Base-by-base conservation (phyloP, 805 yeast genomes). In the Zygotorulaspora chibaensis region DNA sequence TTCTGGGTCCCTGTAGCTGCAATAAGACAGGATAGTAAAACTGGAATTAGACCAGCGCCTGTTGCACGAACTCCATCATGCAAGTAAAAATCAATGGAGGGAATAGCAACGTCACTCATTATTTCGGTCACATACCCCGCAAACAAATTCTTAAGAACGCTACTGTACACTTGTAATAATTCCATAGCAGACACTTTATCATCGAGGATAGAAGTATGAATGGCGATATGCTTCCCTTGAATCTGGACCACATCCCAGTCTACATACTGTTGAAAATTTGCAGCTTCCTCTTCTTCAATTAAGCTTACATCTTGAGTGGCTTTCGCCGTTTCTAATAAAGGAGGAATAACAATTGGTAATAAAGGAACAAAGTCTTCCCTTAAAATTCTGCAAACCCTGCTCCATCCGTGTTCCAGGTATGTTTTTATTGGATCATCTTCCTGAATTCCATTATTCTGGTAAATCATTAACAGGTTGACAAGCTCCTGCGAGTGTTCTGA, bases 181-280 rank as follows among this genome's bases (percentile, higher is more conserved):
- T 91, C 97, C 73, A 93, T 87, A 6, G 98, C 97, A 35, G 84
- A 77, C 2, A 87, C 90, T 68, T 93, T 93, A 52, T 91, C 98
- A 61, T 93, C 99, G 48, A 93, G 74, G n/a, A 87, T 73, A 10
- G 96, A 88, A 3, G 97, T 90, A 62, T 91, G 96, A 42, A 93
- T 88, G 17, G 97, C 98, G 58, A 93, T 80, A 59, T 87, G 90
- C 65, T 88, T 90, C 43, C 98, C 99, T 26, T 87, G 81, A 37
- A 90, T 72, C 55, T 88, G 88, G 44, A 93, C 82, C 38, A 93
- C 93, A 60, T 93, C 98, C 93, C 96, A 93, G 51, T 89, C 96
- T 43, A 89, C 95, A 57, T 87, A 86, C 59, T 81, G 83, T 56
- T 81, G 84, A 53, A 80, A 80, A 54, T 86, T 87, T 40, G 86